Conservation (phyloP, 225 moss, liverwort and hornwort genomes). For the Neckera pumila region DNA sequence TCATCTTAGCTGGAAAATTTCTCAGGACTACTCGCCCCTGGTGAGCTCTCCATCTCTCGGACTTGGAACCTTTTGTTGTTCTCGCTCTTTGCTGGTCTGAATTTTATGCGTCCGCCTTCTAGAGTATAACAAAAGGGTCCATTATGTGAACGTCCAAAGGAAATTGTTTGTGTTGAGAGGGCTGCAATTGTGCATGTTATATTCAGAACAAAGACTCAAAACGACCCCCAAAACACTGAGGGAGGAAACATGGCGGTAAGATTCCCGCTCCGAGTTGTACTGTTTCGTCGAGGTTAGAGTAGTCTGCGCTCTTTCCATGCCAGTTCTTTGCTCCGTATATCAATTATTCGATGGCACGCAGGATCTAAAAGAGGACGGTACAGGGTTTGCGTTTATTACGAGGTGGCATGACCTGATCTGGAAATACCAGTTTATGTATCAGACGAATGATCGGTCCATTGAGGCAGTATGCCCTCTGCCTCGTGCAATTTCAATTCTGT, state of each 20-base stretch:
- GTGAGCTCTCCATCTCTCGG: too few relatives aligned
- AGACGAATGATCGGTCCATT: too few relatives aligned
- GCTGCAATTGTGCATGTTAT: not conserved
- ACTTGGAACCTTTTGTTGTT: too few relatives aligned
- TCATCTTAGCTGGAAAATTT: not conserved
- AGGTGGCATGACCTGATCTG: too few relatives aligned
- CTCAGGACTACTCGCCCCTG: too few relatives aligned
- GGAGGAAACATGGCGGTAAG: not conserved
- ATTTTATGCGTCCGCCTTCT: too few relatives aligned
- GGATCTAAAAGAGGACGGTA: constrained; percentile 36
- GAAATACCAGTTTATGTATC: too few relatives aligned
- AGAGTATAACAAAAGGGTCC: too few relatives aligned
- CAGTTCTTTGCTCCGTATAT: not conserved
- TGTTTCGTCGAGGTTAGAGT: too few relatives aligned
- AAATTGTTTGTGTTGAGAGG: not conserved
- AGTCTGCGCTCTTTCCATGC: too few relatives aligned
- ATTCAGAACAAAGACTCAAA: not conserved
- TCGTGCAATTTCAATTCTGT: not conserved
- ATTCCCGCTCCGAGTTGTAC: not conserved
- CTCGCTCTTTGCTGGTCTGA: too few relatives aligned
- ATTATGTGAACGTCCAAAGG: not conserved
- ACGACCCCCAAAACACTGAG: not conserved
- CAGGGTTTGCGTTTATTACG: constrained; percentile 49
- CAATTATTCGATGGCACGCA: too few relatives aligned
- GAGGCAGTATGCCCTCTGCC: not conserved